Evolutionary conservation across 202 grass and related monocot genomes (phyloP).

Genomic region (Zoysia matrella): DNA sequence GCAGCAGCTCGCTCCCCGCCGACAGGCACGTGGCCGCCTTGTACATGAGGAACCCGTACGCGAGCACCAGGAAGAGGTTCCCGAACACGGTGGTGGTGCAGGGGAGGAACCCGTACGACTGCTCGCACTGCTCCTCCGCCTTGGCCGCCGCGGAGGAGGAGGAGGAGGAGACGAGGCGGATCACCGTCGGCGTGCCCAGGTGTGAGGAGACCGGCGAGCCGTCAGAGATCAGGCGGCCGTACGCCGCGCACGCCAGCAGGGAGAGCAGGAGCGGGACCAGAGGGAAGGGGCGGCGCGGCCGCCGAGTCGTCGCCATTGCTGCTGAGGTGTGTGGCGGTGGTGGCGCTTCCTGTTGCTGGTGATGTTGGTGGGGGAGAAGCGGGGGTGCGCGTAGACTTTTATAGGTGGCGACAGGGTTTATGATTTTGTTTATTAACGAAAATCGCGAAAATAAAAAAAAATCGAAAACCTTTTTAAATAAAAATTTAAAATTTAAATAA

Average conservation of each 20-base stretch:
- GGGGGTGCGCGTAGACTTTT: conserved; percentile 39
- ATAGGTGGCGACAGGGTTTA: conserved; percentile 12
- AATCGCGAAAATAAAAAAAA: too few relatives aligned
- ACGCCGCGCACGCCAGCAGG: conserved; percentile 33
- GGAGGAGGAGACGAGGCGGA: conserved; percentile 30
- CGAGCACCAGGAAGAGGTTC: conserved; percentile 78
- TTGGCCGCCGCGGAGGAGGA: conserved; percentile 1
- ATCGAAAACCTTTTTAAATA: too few relatives aligned
- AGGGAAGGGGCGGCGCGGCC: conserved; percentile 50
- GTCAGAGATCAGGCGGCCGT: conserved; percentile 71
- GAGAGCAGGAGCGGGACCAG: conserved; percentile 54
- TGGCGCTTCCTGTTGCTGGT: neutral
- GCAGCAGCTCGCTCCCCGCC: conserved; percentile 81
- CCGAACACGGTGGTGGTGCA: conserved; percentile 90
- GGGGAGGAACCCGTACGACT: neutral
- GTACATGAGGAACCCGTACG: conserved; percentile 92
- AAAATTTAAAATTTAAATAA: too few relatives aligned
- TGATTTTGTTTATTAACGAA: too few relatives aligned
- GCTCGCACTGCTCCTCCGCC: conserved; percentile 65
- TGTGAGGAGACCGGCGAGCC: conserved; percentile 34
- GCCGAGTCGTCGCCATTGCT: conserved; percentile 62
- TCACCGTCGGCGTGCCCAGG: conserved; percentile 21
- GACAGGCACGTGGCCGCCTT: conserved; percentile 92
- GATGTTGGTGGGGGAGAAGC: neutral
- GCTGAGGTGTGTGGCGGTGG: neutral